phyloP scores from a whole-genome alignment of 768 basidiomycete genomes.

The Suillus subluteus region DNA sequence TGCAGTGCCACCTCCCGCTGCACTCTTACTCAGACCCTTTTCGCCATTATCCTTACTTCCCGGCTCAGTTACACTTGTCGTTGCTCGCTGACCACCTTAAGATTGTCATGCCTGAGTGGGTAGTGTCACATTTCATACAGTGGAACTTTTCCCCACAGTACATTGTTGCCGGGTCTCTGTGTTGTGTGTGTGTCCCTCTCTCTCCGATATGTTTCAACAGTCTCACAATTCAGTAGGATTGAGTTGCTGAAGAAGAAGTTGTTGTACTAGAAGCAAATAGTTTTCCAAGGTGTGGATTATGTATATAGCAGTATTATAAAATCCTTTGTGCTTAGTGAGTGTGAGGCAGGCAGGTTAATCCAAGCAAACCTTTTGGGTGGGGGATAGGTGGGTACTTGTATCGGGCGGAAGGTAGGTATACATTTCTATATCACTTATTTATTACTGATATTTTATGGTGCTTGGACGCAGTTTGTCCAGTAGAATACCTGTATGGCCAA shows the following conservation, averaged over 20 bases:
- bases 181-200: neutral
- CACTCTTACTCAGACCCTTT: conserved; percentile 7
- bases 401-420: neutral
- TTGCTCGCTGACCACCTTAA: neutral
- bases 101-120: conserved; percentile 13
- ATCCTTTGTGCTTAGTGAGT: too few relatives aligned
- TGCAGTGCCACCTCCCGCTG: conserved; percentile 5
- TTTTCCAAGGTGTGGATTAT: too few relatives aligned
- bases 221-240: too few relatives aligned
- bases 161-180: conserved; percentile 5
- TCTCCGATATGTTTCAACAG: too few relatives aligned
- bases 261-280: too few relatives aligned
- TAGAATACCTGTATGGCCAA: too few relatives aligned
- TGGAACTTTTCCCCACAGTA: conserved; percentile 14
- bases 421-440: neutral
- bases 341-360: neutral
- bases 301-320: too few relatives aligned
- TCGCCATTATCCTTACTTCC: conserved; percentile 17
- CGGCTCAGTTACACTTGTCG: neutral
- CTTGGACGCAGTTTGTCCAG: too few relatives aligned
- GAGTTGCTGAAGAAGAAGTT: too few relatives aligned
- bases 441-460: neutral
- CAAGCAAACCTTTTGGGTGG: neutral
- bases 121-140: conserved; percentile 11
- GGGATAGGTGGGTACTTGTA: neutral